phyloP scores from a whole-genome alignment of 225 moss, liverwort and hornwort genomes.

The Takakia lepidozioides region DNA sequence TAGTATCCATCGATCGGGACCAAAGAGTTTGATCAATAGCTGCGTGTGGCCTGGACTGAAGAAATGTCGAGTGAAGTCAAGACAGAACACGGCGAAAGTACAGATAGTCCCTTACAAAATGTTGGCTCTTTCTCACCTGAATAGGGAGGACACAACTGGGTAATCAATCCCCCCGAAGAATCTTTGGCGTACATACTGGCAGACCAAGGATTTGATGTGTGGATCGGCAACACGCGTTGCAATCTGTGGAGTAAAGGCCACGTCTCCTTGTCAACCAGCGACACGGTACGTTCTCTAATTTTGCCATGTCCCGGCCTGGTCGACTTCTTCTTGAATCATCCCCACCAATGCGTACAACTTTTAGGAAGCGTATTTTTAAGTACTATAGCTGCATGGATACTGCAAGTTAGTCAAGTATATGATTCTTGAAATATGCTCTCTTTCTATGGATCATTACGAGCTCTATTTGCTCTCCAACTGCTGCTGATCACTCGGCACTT shows the following conservation, averaged over 20 bases:
- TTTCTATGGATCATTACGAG: background rate
- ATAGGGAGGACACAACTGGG: constrained; percentile 40
- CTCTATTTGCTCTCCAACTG: background rate
- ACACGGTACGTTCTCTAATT: constrained; percentile 8
- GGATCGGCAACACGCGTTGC: constrained; percentile 35
- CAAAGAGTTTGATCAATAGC: no score
- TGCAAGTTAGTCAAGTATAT: no score
- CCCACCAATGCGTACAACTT: no score
- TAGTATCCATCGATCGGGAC: no score
- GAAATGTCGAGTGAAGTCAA: no score
- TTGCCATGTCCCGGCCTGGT: background rate
- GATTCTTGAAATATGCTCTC: background rate
- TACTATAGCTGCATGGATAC: no score
- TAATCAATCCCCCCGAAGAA: constrained; percentile 23
- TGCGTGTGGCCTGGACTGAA: no score
- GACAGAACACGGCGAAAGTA: no score
- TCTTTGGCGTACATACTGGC: constrained; percentile 33
- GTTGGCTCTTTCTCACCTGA: no score
- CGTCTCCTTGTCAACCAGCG: constrained; percentile 5
- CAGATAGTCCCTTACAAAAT: no score
- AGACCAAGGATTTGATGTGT: constrained; percentile 38
- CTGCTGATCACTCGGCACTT: background rate
- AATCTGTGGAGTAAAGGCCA: constrained; percentile 36
- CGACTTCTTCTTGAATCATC: no score
- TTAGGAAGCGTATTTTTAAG: no score